phyloP scores from a whole-genome alignment of 1,139 yeast genomes.

The Candida tunisiensis region DNA sequence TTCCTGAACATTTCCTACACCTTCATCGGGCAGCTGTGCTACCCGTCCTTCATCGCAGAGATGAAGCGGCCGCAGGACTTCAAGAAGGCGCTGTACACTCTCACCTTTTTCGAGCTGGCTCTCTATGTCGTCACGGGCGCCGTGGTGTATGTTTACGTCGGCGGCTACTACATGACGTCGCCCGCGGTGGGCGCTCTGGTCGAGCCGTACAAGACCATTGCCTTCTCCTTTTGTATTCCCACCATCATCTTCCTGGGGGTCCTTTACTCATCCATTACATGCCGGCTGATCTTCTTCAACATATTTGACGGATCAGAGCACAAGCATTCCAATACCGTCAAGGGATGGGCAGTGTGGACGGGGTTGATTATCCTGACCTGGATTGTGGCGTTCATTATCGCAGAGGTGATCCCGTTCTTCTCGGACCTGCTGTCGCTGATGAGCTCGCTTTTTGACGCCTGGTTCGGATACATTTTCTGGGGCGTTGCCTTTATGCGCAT shows the following conservation, averaged over 20 bases:
- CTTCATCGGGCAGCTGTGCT: slow-evolving; percentile 46
- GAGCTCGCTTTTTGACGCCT: slow-evolving; percentile 49
- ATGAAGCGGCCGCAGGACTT: slow-evolving; percentile 43
- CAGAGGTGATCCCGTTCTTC: slow-evolving; percentile 49
- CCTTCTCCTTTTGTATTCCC: slow-evolving; percentile 46
- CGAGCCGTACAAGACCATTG: slow-evolving; percentile 30
- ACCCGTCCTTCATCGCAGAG: slow-evolving; percentile 44
- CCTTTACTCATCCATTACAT: slow-evolving; percentile 35
- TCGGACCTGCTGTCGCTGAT: slow-evolving; percentile 38
- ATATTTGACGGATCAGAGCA: slow-evolving; percentile 27
- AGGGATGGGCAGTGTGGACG: slow-evolving; percentile 39
- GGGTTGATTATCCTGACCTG: slow-evolving; percentile 28
- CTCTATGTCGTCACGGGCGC: slow-evolving; percentile 38
- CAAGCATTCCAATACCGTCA: slow-evolving; percentile 29
- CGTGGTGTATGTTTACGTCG: slow-evolving; percentile 40
- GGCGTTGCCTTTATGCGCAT: slow-evolving; percentile 37
- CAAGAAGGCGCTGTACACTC: slow-evolving; percentile 36
- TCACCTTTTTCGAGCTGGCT: slow-evolving; percentile 32
- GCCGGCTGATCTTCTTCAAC: slow-evolving; percentile 31
- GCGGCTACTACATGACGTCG: slow-evolving; percentile 34
- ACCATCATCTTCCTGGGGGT: slow-evolving; percentile 41
- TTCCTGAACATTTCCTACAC: slow-evolving; percentile 43
- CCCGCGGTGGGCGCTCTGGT: slow-evolving; percentile 42
- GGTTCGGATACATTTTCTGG: slow-evolving; percentile 53
- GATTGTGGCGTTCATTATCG: slow-evolving; percentile 39